Evolutionary conservation across 1,284 basidiomycete species (phyloP), one percentile per base, ranked within the genome.

Genomic region (Ustilago hordei): DNA sequence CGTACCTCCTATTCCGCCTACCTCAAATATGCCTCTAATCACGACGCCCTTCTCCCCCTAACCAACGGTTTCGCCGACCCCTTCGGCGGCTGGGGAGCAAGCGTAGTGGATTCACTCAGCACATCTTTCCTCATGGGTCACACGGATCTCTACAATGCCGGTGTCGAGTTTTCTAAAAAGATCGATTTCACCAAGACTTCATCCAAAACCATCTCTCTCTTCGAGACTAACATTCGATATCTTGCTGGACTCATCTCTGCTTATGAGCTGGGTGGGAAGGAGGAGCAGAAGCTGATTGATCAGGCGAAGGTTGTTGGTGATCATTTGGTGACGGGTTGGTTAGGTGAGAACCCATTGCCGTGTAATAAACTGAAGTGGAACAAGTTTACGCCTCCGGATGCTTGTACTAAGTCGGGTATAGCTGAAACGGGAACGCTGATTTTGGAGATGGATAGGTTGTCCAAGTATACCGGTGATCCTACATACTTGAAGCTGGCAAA

Each of bases 171-270:
- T 19, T 43, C 72, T 1, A 70, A 75, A 32, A n/a, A 34, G 17
- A 75, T 82, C 55, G 72, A 84, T 47, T 84, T 80, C 35, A 69
- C 52, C 45, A 69, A 71, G 50, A 83, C 82, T 8, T 48, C 52
- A 6, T 57, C 57, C 17, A 34, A 34, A 12, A 39, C 36, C 11
- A 79, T 84, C 58, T 78, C 76, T 50, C 48, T 84, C 8, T 84
- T 84, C 38, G 82, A 84, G 60, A 84, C 82, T 41, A 84, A 76
- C 60, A 84, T 84, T 55, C 69, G 83, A 0, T 81, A 83, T 38
- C 66, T 84, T 17, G 83, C 72, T n/a, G 82, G 82, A 12, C 50
- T 83, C 4, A 64, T 84, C 39, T 73, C 67, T 4, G 76, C 82
- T 1, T 84, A 83, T 64, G 83, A 84, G 61, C 67, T 83, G 17